These are phyloP conservation scores for Incumbomyces lentus DNA, from an alignment of 2,329 filamentous ascomycete genomes.

Conservation along the genomic window DNA sequence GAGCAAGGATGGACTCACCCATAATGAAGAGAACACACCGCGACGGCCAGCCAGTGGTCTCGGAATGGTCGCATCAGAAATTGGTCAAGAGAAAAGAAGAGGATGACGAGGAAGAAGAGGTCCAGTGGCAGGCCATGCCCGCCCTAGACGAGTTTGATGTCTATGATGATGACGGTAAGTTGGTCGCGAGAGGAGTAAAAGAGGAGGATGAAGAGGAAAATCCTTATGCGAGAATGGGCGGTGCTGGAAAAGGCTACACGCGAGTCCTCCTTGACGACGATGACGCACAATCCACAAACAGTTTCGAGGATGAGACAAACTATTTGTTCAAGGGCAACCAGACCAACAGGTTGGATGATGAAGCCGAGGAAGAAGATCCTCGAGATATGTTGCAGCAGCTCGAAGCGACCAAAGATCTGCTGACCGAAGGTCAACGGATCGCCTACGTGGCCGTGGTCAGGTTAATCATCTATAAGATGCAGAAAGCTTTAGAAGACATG, in stretches of 20 bases:
- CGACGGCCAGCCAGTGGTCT: slow-evolving; percentile 41
- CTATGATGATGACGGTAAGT: slow-evolving; percentile 84
- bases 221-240: slow-evolving; percentile 58
- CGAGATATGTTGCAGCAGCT: slow-evolving; percentile 81
- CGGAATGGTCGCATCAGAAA: slow-evolving; percentile 87
- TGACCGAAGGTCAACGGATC: slow-evolving; percentile 91
- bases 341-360: slow-evolving; percentile 34
- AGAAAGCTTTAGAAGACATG: slow-evolving; percentile 54
- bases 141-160: slow-evolving; percentile 86
- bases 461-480: slow-evolving; percentile 68
- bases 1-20: slow-evolving; percentile 17
- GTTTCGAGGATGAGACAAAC: slow-evolving; percentile 92
- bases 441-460: slow-evolving; percentile 89
- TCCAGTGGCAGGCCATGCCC: slow-evolving; percentile 86
- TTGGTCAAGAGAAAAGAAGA: slow-evolving; percentile 47
- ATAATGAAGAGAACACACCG: slow-evolving; percentile 27
- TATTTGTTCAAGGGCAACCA: slow-evolving; percentile 79
- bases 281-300: slow-evolving; percentile 84
- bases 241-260: slow-evolving; percentile 87
- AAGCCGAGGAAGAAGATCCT: slow-evolving; percentile 64
- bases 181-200: slow-evolving; percentile 70
- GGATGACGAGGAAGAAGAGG: slow-evolving; percentile 45
- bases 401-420: slow-evolving; percentile 86
- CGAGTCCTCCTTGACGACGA: slow-evolving; percentile 92
- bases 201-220: slow-evolving; percentile 53